phyloP scores from a whole-genome alignment of 495 filamentous ascomycete species.

The Xylaria sp. region DNA sequence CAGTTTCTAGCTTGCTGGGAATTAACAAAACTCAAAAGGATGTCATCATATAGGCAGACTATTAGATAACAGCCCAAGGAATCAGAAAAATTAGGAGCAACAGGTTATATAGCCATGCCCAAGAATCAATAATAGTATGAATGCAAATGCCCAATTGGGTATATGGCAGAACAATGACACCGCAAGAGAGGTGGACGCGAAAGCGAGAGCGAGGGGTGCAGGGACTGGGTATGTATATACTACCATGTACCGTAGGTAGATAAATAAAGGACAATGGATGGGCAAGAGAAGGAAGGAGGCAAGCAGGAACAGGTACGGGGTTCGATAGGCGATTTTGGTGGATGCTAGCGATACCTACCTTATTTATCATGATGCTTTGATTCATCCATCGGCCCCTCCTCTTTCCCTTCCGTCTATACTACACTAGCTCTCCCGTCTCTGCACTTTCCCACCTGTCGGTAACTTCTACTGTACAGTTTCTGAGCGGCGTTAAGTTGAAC shows the following conservation, averaged over 20 bases:
- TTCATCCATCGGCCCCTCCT: conserved; percentile 37
- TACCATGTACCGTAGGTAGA: no score
- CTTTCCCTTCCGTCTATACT: neutral
- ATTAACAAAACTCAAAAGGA: neutral
- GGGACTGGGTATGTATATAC: neutral
- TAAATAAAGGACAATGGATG: no score
- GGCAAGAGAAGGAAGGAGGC: conserved; percentile 19
- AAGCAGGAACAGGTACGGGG: conserved; percentile 12
- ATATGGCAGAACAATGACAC: conserved; percentile 6
- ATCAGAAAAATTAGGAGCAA: neutral
- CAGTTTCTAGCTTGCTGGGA: neutral
- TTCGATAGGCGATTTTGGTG: conserved; percentile 23
- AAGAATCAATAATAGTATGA: neutral
- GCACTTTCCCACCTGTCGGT: neutral
- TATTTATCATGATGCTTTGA: conserved; percentile 41
- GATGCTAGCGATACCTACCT: neutral
- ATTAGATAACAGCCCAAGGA: neutral
- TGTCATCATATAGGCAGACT: neutral
- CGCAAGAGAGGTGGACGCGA: neutral
- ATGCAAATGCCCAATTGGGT: neutral
- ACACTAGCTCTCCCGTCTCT: neutral
- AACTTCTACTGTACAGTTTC: neutral
- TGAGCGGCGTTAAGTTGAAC: conserved; percentile 23
- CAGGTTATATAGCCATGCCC: neutral
- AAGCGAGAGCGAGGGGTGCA: neutral